phyloP scores from a whole-genome alignment of 2,329 filamentous ascomycete genomes.

The Diaporthe citrichinensis region DNA sequence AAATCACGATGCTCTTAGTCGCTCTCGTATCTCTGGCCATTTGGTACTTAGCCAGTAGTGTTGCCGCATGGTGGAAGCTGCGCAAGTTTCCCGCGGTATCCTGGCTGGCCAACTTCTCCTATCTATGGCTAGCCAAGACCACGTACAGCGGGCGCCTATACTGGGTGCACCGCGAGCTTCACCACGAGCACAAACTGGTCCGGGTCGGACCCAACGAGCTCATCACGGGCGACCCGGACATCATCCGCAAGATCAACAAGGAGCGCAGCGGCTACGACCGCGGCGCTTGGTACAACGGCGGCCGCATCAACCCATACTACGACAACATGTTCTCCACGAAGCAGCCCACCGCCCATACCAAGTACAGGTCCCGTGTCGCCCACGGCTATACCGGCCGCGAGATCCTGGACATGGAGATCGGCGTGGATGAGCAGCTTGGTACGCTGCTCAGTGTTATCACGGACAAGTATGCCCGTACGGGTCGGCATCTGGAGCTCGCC shows the following conservation, averaged over 20 bases:
- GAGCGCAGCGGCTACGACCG: slow-evolving; percentile 13
- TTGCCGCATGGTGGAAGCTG: slow-evolving; percentile 43
- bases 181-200: slow-evolving; percentile 46
- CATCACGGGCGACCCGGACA: slow-evolving; percentile 44
- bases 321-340: slow-evolving; percentile 30
- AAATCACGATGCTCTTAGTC: neutral
- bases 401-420: slow-evolving; percentile 13
- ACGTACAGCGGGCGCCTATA: slow-evolving; percentile 45
- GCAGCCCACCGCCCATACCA: slow-evolving; percentile 46
- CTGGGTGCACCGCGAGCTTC: slow-evolving; percentile 44
- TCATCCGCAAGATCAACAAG: slow-evolving; percentile 41
- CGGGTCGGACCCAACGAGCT: slow-evolving; percentile 47
- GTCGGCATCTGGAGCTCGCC: slow-evolving; percentile 59
- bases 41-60: slow-evolving; percentile 41
- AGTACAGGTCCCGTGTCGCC: slow-evolving; percentile 43
- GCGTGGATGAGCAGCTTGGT: slow-evolving; percentile 27
- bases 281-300: slow-evolving; percentile 17
- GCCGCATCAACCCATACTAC: slow-evolving; percentile 30
- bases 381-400: slow-evolving; percentile 34
- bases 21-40: neutral
- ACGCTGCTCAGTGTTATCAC: neutral
- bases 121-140: slow-evolving; percentile 49
- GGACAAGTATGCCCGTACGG: neutral
- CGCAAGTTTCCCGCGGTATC: slow-evolving; percentile 46
- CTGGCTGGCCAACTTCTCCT: slow-evolving; percentile 50